Conservation (phyloP, 2,329 filamentous ascomycete genomes). For the Tolypocladium inflatum region DNA sequence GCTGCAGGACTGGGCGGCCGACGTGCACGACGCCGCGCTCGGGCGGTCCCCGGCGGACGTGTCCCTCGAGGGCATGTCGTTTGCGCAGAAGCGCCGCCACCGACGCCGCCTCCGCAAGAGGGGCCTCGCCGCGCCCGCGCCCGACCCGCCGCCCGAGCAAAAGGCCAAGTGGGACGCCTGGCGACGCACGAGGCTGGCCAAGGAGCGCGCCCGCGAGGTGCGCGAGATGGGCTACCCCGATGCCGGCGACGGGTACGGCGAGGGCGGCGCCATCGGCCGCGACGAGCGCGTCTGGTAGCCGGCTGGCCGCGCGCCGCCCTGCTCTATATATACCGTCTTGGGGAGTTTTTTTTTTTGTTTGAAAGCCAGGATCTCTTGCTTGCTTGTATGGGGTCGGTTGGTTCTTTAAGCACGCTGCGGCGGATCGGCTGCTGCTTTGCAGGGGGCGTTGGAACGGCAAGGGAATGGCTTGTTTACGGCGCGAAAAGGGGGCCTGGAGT, state of each 20-base stretch:
- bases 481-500: not conserved
- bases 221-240: slow-evolving; percentile 31
- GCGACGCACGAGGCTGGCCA: slow-evolving; percentile 28
- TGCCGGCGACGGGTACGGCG: slow-evolving; percentile 16
- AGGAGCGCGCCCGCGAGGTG: slow-evolving; percentile 28
- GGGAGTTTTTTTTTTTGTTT: too few relatives aligned
- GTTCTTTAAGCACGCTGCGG: not conserved
- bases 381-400: not conserved
- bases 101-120: slow-evolving; percentile 40
- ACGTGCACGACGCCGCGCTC: slow-evolving; percentile 34
- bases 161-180: slow-evolving; percentile 34
- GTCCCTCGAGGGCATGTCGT: slow-evolving; percentile 32
- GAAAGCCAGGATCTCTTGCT: not conserved
- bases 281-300: slow-evolving; percentile 11
- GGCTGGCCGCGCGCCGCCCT: too few relatives aligned
- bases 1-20: slow-evolving; percentile 35
- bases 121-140: slow-evolving; percentile 28
- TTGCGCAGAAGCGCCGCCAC: slow-evolving; percentile 37
- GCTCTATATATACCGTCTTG: not conserved
- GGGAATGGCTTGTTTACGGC: not conserved
- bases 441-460: not conserved
- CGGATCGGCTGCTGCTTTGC: not conserved
- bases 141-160: slow-evolving; percentile 27
- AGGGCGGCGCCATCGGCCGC: slow-evolving; percentile 18
- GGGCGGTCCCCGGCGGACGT: slow-evolving; percentile 34